Percentiles rank a stretch among this genome's conserved stretches.
Conservation (phyloP, 495 filamentous ascomycete species). For the Eremomyces bilateralis region DNA sequence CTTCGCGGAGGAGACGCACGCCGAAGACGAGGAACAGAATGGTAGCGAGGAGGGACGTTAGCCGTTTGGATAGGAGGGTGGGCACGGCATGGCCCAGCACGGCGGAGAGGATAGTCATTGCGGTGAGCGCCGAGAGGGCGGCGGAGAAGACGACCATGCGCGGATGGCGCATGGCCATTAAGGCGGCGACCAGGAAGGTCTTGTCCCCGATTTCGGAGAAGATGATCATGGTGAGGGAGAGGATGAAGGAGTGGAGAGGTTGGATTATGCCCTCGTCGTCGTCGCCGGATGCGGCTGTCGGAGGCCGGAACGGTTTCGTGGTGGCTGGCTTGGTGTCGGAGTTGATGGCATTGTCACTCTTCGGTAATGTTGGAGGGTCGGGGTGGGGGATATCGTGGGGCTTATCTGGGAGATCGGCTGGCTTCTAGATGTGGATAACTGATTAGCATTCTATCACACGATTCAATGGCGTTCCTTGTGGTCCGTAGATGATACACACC, state of each 20-base stretch:
- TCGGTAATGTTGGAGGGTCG: conserved; percentile 29
- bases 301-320: not conserved
- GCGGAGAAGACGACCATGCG: conserved; percentile 83
- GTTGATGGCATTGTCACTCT: conserved; percentile 31
- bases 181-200: conserved; percentile 86
- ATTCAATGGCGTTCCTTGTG: not conserved
- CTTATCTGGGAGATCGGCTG: conserved; percentile 55
- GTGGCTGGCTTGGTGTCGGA: conserved; percentile 9
- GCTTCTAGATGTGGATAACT: conserved; percentile 37
- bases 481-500: conserved; percentile 26
- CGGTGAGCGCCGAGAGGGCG: conserved; percentile 71
- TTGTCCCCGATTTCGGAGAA: conserved; percentile 97
- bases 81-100: conserved; percentile 89
- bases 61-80: conserved; percentile 65
- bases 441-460: conserved; percentile 8
- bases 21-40: conserved; percentile 79
- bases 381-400: conserved; percentile 60
- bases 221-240: conserved; percentile 92
- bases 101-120: conserved; percentile 94
- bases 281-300: conserved; percentile 14
- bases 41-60: conserved; percentile 72
- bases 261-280: conserved; percentile 39
- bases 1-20: conserved; percentile 64
- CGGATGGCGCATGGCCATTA: conserved; percentile 98
- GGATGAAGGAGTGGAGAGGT: conserved; percentile 75